Conservation (phyloP, 768 basidiomycete species). For the Boletus reticuloceps region DNA sequence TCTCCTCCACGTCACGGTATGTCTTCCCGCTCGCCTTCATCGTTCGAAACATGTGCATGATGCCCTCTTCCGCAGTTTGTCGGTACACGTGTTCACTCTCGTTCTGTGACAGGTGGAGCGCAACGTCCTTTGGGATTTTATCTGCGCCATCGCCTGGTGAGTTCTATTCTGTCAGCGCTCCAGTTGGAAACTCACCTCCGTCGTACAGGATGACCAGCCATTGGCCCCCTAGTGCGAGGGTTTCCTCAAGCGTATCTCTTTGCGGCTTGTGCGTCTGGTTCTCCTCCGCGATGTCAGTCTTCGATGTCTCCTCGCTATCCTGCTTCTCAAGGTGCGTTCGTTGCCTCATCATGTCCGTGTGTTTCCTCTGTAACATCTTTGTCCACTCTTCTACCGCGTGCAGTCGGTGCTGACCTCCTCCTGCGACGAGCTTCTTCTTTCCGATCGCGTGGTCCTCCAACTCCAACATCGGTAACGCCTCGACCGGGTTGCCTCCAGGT, state of each 20-base stretch:
- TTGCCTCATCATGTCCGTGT: not conserved
- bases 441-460: not conserved
- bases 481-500: rapidly evolving
- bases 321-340: not conserved
- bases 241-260: not conserved
- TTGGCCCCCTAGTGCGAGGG: not conserved
- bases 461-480: not conserved
- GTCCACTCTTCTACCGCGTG: not conserved
- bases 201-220: not conserved
- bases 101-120: not conserved
- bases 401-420: not conserved
- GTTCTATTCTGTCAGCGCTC: no score
- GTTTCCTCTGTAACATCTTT: not conserved
- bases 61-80: no score
- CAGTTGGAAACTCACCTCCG: not conserved
- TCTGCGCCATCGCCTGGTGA: no score
- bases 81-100: no score
- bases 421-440: not conserved
- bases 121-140: not conserved
- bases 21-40: no score
- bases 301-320: not conserved
- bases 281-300: not conserved
- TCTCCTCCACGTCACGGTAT: no score
- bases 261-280: not conserved
- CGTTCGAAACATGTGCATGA: no score